phyloP scores from a whole-genome alignment of 305 asterid species.

The Ilex paraguariensis region DNA sequence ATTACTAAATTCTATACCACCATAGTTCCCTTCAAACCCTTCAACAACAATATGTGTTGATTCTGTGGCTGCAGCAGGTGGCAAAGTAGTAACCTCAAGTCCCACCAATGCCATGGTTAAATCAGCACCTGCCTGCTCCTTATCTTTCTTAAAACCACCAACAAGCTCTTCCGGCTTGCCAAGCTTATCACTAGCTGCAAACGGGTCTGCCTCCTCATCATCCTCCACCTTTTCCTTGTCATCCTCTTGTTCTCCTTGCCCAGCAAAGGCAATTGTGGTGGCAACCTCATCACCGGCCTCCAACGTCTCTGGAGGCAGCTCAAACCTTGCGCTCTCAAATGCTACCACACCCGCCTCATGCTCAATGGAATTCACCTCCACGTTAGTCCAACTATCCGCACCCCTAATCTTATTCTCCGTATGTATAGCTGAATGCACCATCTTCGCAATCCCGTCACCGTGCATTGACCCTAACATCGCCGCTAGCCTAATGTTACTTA shows the following conservation, averaged over 20 bases:
- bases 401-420: conserved; percentile 89
- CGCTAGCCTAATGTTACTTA: conserved; percentile 75
- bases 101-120: conserved; percentile 76
- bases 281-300: conserved; percentile 76
- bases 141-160: conserved; percentile 86
- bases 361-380: conserved; percentile 52
- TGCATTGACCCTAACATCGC: conserved; percentile 91
- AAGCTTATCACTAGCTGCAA: conserved; percentile 87
- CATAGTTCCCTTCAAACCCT: conserved; percentile 93
- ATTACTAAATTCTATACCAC: conserved; percentile 76
- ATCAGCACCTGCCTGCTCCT: conserved; percentile 50
- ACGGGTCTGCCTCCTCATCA: conserved; percentile 74
- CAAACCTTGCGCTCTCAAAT: conserved; percentile 51
- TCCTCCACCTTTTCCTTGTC: conserved; percentile 27
- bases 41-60: conserved; percentile 87
- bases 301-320: conserved; percentile 79
- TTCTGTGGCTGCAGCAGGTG: conserved; percentile 87
- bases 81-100: conserved; percentile 73
- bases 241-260: conserved; percentile 59
- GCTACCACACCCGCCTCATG: conserved; percentile 59
- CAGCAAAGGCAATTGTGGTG: conserved; percentile 45
- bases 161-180: conserved; percentile 75
- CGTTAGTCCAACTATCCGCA: conserved; percentile 63
- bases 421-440: conserved; percentile 76
- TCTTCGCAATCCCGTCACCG: conserved; percentile 85